Evolutionary conservation across 2,329 filamentous ascomycete species (phyloP).

Genomic region (Sporothrix pallida): DNA sequence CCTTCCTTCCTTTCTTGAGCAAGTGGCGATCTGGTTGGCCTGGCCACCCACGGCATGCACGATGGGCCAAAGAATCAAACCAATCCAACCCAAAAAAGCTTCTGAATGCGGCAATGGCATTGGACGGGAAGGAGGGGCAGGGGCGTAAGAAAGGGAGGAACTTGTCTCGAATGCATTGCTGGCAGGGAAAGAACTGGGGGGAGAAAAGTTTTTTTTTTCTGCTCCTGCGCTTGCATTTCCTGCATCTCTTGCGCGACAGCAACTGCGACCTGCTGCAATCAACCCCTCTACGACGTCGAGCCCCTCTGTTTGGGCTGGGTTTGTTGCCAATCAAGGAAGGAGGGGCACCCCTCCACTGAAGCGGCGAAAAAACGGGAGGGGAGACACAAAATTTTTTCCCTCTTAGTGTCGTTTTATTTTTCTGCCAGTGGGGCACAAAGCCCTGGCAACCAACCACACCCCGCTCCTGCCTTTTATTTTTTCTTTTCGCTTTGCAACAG

Average conservation of each 20-base stretch:
- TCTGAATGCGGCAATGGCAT: slow-evolving; percentile 17
- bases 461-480: slow-evolving; percentile 30
- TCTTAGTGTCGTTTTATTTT: slow-evolving; percentile 36
- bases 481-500: slow-evolving; percentile 27
- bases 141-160: neutral
- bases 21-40: slow-evolving; percentile 32
- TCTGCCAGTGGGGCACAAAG: slow-evolving; percentile 37
- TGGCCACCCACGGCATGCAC: slow-evolving; percentile 23
- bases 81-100: slow-evolving; percentile 13
- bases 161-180: neutral
- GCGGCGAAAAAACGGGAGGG: slow-evolving; percentile 26
- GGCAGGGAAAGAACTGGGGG: slow-evolving; percentile 9
- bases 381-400: slow-evolving; percentile 33
- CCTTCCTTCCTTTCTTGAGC: slow-evolving; percentile 23
- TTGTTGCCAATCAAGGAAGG: slow-evolving; percentile 33
- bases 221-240: neutral
- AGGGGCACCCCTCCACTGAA: slow-evolving; percentile 31
- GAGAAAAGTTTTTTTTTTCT: slow-evolving; percentile 11
- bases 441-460: slow-evolving; percentile 40
- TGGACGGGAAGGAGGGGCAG: neutral
- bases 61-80: slow-evolving; percentile 12
- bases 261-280: slow-evolving; percentile 12
- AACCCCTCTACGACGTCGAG: neutral
- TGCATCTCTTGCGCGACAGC: slow-evolving; percentile 6
- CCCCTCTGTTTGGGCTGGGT: slow-evolving; percentile 25